phyloP scores from a whole-genome alignment of 257 asterid genomes.

The Coffea canephora region DNA sequence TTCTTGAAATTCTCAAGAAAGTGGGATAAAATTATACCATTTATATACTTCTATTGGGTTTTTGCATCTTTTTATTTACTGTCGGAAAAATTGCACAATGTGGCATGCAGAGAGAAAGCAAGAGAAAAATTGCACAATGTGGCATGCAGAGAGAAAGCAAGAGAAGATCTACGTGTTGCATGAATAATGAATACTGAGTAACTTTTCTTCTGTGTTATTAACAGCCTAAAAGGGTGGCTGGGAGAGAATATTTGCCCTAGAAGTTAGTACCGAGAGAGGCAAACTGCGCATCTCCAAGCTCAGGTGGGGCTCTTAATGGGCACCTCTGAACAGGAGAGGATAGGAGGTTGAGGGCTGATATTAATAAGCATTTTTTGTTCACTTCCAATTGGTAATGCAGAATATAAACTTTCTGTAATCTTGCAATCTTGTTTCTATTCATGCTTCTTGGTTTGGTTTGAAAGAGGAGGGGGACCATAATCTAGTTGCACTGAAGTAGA shows the following conservation, averaged over 20 bases:
- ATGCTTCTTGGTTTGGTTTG: background rate
- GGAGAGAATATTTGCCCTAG: conserved; percentile 36
- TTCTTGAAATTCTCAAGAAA: conserved; percentile 3
- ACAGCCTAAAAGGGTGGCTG: conserved; percentile 28
- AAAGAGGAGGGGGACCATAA: background rate
- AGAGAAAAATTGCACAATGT: conserved; percentile 1
- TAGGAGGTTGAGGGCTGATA: conserved; percentile 4
- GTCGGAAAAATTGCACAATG: background rate
- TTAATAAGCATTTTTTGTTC: background rate
- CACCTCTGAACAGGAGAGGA: conserved; percentile 13
- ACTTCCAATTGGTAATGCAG: background rate
- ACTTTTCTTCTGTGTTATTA: conserved; percentile 1
- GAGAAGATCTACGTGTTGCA: conserved; percentile 12
- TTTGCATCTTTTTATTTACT: background rate
- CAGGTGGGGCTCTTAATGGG: conserved; percentile 15
- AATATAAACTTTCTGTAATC: background rate
- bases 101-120: conserved; percentile 19
- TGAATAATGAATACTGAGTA: conserved; percentile 9
- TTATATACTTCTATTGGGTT: background rate
- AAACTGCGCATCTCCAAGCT: conserved; percentile 22
- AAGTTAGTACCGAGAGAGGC: conserved; percentile 39
- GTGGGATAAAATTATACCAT: no score
- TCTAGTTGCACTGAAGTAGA: background rate
- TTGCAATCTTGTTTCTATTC: background rate
- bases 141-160: conserved; percentile 18